phyloP scores from a whole-genome alignment of 805 yeast species.

The Zygoascus ofunaensis region DNA sequence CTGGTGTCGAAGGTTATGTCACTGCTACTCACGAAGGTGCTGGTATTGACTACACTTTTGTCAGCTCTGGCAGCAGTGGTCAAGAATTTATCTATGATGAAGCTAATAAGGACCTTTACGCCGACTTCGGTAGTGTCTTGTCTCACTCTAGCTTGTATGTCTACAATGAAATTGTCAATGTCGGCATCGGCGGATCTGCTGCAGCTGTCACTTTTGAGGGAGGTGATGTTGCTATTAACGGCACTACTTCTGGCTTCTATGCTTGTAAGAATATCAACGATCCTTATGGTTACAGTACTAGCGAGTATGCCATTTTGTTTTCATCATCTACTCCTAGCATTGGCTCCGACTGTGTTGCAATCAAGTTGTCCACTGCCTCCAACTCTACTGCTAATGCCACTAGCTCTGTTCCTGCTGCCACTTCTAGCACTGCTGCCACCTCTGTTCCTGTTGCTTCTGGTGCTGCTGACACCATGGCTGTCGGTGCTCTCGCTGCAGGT shows the following conservation, averaged over 20 bases:
- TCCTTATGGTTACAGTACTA: constrained; percentile 34
- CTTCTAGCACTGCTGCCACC: not conserved
- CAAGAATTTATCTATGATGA: constrained; percentile 17
- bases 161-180: not conserved
- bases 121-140: not conserved
- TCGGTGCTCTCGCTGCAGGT: constrained; percentile 1
- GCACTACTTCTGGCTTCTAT: constrained; percentile 20
- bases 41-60: constrained; percentile 34
- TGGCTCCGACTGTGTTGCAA: constrained; percentile 1
- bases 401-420: constrained; percentile 1
- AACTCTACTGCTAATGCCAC: constrained; percentile 1
- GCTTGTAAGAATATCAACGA: constrained; percentile 39
- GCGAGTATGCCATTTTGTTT: constrained; percentile 22
- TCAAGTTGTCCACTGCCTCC: not conserved
- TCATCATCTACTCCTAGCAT: not conserved
- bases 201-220: not conserved
- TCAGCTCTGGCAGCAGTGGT: constrained; percentile 21
- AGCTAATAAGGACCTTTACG: not conserved
- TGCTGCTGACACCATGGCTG: constrained; percentile 3
- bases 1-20: constrained; percentile 16
- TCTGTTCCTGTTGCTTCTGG: not conserved
- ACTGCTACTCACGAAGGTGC: constrained; percentile 37
- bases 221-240: not conserved
- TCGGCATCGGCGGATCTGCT: not conserved
- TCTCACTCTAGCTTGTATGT: not conserved